Evolutionary conservation across 169 alveolate species (phyloP).

Genomic region (Toxoplasma gondii): DNA sequence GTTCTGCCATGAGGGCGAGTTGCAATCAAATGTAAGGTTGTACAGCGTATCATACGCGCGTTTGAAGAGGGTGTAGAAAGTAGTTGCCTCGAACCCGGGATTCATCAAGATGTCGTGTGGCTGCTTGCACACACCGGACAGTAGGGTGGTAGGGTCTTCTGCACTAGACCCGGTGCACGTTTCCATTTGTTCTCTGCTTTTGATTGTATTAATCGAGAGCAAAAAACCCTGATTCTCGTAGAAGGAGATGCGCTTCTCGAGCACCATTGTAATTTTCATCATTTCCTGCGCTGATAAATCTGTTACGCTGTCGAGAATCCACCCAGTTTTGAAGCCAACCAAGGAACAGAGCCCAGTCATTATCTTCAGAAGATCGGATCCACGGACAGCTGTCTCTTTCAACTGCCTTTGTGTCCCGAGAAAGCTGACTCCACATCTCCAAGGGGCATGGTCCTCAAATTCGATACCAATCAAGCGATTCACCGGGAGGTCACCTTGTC

Average conservation of each 20-base stretch:
- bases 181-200: neutral
- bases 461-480: constrained; percentile 45
- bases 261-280: constrained; percentile 33
- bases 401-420: constrained; percentile 15
- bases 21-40: constrained; percentile 39
- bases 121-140: constrained; percentile 22
- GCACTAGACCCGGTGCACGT: constrained; percentile 12
- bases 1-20: constrained; percentile 36
- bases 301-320: constrained; percentile 44
- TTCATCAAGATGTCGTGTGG: constrained; percentile 23
- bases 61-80: neutral
- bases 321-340: constrained; percentile 30
- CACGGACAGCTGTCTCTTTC: constrained; percentile 31
- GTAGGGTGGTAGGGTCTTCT: neutral
- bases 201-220: constrained; percentile 29
- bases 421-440: constrained; percentile 54
- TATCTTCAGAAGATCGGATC: constrained; percentile 4
- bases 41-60: constrained; percentile 19
- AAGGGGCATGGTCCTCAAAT: constrained; percentile 36
- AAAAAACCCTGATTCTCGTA: constrained; percentile 49
- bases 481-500: constrained; percentile 1
- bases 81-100: constrained; percentile 43
- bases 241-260: constrained; percentile 35
- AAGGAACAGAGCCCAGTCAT: constrained; percentile 39
- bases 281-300: neutral